phyloP scores from a whole-genome alignment of 805 yeast genomes.

The Ogataea philodendri region DNA sequence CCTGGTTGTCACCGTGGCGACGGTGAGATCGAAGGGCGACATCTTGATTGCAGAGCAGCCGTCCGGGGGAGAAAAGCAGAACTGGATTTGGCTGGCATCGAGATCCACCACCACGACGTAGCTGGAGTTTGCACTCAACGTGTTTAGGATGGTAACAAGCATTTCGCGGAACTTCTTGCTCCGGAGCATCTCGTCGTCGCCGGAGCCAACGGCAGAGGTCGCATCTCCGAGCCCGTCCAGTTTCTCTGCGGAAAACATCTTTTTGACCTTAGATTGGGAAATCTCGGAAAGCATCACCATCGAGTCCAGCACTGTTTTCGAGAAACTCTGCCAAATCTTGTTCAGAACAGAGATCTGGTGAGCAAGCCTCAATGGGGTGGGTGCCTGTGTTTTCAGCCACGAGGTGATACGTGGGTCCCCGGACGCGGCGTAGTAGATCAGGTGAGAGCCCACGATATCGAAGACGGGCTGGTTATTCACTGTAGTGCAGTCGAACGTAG shows the following conservation, averaged over 20 bases:
- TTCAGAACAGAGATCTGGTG: conserved; percentile 46
- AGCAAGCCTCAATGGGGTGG: conserved; percentile 48
- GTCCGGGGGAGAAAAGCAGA: conserved; percentile 55
- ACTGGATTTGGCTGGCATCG: conserved; percentile 36
- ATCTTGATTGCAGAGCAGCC: conserved; percentile 60
- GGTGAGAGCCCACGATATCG: conserved; percentile 50
- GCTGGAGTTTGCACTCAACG: conserved; percentile 29
- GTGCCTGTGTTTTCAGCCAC: conserved; percentile 19
- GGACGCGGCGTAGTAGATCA: conserved; percentile 45
- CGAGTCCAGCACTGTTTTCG: conserved; percentile 49
- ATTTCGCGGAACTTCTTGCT: conserved; percentile 27
- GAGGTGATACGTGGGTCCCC: conserved; percentile 32
- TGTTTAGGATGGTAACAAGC: conserved; percentile 28
- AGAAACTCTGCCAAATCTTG: conserved; percentile 46
- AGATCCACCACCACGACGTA: conserved; percentile 50
- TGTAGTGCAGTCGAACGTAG: conserved; percentile 16
- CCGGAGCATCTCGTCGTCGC: conserved; percentile 18
- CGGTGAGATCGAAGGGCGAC: conserved; percentile 58
- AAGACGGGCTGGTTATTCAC: conserved; percentile 41
- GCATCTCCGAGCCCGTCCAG: not conserved
- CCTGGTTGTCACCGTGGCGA: conserved; percentile 51
- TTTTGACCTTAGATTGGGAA: conserved; percentile 43
- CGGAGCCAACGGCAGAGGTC: conserved; percentile 9
- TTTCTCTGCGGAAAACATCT: conserved; percentile 31
- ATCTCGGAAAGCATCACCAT: conserved; percentile 42